These are phyloP conservation scores for Fusarium ramigenum DNA, from an alignment of 2,329 filamentous ascomycete genomes.

Conservation along the genomic window DNA sequence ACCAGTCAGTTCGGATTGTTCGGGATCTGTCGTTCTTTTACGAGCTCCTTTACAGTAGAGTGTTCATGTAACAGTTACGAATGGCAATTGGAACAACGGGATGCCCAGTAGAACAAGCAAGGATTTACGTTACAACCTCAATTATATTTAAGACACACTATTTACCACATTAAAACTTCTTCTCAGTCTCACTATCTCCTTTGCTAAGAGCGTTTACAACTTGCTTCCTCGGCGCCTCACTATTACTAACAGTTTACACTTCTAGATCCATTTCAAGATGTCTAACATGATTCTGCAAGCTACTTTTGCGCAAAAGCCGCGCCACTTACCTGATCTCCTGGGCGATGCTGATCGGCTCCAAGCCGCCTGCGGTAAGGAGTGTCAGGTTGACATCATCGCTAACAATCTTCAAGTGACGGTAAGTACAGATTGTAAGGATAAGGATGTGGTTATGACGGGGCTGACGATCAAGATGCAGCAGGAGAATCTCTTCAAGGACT, in stretches of 20 bases:
- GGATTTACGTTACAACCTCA: accelerated
- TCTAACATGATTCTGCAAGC: not conserved
- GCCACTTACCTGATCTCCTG: not conserved
- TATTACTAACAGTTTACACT: not conserved
- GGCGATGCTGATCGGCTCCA: not conserved
- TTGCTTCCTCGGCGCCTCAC: accelerated
- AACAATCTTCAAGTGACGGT: not conserved
- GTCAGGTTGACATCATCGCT: not conserved
- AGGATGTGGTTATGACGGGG: not conserved
- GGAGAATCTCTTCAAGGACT: not conserved
- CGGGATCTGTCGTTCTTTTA: not conserved
- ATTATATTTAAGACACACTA: not conserved
- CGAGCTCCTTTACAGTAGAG: accelerated
- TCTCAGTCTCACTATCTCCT: accelerated
- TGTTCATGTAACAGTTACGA: not conserved
- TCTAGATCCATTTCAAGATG: accelerated
- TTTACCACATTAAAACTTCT: accelerated
- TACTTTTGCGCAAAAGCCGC: not conserved
- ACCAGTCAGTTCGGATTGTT: no score
- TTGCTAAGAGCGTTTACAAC: not conserved
- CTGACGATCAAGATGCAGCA: not conserved
- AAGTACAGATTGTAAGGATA: not conserved
- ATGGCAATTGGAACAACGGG: not conserved
- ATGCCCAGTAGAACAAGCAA: accelerated
- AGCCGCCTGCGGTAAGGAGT: not conserved